These are phyloP conservation scores for Heritiera fomes DNA, from an alignment of 345 rosid genomes.

Conservation along the genomic window DNA sequence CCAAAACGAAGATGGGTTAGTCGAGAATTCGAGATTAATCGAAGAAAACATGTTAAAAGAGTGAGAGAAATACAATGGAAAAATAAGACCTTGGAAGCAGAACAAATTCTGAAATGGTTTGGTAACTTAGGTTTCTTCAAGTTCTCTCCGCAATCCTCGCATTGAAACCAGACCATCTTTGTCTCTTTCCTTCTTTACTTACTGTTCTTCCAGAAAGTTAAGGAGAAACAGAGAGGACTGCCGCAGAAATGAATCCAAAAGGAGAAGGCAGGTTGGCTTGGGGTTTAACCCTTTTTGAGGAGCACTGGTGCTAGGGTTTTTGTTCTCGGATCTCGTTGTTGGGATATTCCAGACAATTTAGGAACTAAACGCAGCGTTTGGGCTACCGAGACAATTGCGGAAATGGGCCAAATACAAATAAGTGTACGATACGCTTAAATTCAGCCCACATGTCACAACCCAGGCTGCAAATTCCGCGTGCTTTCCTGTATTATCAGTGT, in stretches of 20 bases:
- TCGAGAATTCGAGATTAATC: neutral
- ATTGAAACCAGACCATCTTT: conserved; percentile 96
- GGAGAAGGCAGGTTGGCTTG: neutral
- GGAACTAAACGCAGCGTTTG: neutral
- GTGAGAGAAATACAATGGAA: neutral
- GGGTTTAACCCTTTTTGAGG: neutral
- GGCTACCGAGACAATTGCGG: neutral
- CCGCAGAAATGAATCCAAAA: neutral
- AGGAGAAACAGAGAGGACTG: neutral
- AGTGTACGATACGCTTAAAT: too few species aligned
- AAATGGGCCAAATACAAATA: neutral
- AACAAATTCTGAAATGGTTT: conserved; percentile 78
- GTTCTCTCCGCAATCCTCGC: conserved; percentile 92
- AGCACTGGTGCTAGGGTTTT: neutral
- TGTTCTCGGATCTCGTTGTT: neutral
- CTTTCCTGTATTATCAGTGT: neutral
- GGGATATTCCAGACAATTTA: neutral
- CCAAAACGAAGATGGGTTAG: neutral
- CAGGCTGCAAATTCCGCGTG: neutral
- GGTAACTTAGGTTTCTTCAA: conserved; percentile 93
- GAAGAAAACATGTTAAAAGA: neutral
- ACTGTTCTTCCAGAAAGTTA: neutral
- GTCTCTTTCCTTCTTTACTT: conserved; percentile 16
- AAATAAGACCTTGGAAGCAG: conserved; percentile 61
- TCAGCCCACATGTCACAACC: neutral